Evolutionary conservation across 1,139 yeast species (phyloP).

Genomic region (Diutina rugosa): DNA sequence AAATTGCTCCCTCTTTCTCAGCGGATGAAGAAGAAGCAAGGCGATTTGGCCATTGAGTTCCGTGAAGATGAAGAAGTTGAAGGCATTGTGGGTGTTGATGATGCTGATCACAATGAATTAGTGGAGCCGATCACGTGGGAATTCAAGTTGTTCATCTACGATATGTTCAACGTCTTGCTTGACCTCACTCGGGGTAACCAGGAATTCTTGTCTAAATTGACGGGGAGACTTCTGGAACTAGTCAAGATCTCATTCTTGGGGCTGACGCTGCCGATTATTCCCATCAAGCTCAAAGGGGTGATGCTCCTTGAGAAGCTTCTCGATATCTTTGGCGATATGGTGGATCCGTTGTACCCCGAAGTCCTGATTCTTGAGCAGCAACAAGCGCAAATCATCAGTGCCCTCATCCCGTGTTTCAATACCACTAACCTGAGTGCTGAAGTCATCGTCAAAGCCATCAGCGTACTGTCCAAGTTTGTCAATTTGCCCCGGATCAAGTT

Average conservation of each 20-base stretch:
- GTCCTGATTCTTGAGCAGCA: slow-evolving; percentile 75
- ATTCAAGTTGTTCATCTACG: slow-evolving; percentile 50
- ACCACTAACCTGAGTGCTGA: slow-evolving; percentile 52
- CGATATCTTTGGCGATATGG: slow-evolving; percentile 37
- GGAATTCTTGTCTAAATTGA: slow-evolving; percentile 27
- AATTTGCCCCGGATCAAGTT: slow-evolving; percentile 32
- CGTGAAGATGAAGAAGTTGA: slow-evolving; percentile 31
- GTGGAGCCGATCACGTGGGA: slow-evolving; percentile 55
- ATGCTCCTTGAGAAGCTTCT: slow-evolving; percentile 36
- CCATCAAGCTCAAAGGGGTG: slow-evolving; percentile 55
- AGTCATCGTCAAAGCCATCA: slow-evolving; percentile 67
- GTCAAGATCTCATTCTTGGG: slow-evolving; percentile 78
- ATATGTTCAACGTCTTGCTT: slow-evolving; percentile 41
- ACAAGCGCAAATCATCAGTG: slow-evolving; percentile 88
- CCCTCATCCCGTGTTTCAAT: slow-evolving; percentile 80
- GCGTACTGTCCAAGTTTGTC: slow-evolving; percentile 68
- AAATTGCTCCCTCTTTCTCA: slow-evolving; percentile 32
- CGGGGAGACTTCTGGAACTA: slow-evolving; percentile 50
- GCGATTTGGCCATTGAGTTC: slow-evolving; percentile 17
- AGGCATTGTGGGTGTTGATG: slow-evolving; percentile 21
- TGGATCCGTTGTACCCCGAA: slow-evolving; percentile 65
- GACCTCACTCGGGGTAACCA: slow-evolving; percentile 25
- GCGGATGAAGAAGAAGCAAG: slow-evolving; percentile 28
- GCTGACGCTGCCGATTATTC: slow-evolving; percentile 56
- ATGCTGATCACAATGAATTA: slow-evolving; percentile 27